A percentile compares a stretch with the other conserved stretches of the same genome.
These are phyloP conservation scores for Spiromastix sp. DNA, from an alignment of 2,329 filamentous ascomycete species.

Conservation along the genomic window DNA sequence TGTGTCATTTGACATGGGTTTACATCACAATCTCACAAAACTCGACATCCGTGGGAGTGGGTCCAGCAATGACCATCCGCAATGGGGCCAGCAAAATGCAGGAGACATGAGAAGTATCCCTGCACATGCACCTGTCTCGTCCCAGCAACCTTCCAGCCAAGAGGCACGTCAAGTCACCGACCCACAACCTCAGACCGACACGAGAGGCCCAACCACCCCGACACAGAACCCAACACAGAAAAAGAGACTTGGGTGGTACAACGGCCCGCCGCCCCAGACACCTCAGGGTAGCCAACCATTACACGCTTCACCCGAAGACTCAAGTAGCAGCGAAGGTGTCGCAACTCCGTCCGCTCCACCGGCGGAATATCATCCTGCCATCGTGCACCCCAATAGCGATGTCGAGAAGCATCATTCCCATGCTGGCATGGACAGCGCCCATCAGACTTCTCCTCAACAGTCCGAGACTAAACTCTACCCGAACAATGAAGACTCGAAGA, in stretches of 20 bases:
- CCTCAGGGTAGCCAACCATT: slow-evolving; percentile 21
- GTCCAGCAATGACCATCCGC: slow-evolving; percentile 25
- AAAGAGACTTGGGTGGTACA: slow-evolving; percentile 25
- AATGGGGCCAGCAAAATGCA: slow-evolving; percentile 36
- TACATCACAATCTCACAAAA: slow-evolving; percentile 35
- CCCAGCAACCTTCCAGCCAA: slow-evolving; percentile 16
- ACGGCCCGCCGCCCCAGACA: slow-evolving; percentile 20
- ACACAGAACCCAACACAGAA: slow-evolving; percentile 15
- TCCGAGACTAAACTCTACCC: slow-evolving; percentile 18
- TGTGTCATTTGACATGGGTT: slow-evolving; percentile 39
- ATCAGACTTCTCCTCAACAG: slow-evolving; percentile 20
- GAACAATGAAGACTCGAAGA: slow-evolving; percentile 16
- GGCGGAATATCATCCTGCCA: slow-evolving; percentile 39
- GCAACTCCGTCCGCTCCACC: slow-evolving; percentile 37
- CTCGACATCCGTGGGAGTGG: slow-evolving; percentile 31
- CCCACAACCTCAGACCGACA: background rate
- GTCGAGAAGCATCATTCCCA: slow-evolving; percentile 33
- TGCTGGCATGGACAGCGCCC: slow-evolving; percentile 25
- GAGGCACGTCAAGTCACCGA: background rate
- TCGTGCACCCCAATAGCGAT: slow-evolving; percentile 38
- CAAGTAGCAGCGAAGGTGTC: slow-evolving; percentile 39
- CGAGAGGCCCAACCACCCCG: slow-evolving; percentile 4
- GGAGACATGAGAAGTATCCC: slow-evolving; percentile 30
- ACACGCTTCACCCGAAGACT: slow-evolving; percentile 38
- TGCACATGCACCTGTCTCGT: slow-evolving; percentile 25